Percentiles rank a stretch among this genome's conserved stretches.
phyloP scores from a whole-genome alignment of 306 rosid species.

The Vigna reflexopilosa region DNA sequence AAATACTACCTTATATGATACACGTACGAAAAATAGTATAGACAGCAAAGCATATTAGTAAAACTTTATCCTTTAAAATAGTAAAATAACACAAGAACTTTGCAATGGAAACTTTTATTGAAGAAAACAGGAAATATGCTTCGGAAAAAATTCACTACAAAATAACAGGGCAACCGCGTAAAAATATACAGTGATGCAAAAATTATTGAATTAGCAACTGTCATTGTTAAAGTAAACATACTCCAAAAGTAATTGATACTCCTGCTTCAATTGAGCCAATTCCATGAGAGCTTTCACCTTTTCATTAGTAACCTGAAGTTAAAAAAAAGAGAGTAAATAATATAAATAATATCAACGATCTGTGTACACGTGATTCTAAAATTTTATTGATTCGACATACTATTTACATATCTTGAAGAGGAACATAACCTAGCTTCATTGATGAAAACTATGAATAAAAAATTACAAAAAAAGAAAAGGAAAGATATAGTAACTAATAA shows the following conservation, averaged over 20 bases:
- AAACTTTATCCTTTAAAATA: constrained; percentile 40
- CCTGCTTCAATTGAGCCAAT: constrained; percentile 85
- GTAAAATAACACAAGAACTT: constrained; percentile 32
- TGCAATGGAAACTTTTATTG: constrained; percentile 4
- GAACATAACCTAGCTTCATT: constrained; percentile 29
- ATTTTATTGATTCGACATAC: constrained; percentile 27
- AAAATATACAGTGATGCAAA: constrained; percentile 24
- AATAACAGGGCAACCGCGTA: constrained; percentile 26
- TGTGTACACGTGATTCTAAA: constrained; percentile 17
- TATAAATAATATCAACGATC: constrained; percentile 26
- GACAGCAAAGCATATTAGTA: constrained; percentile 11
- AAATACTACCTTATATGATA: constrained; percentile 5
- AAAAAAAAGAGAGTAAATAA: background rate
- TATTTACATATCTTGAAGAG: constrained; percentile 34
- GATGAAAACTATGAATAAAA: constrained; percentile 12
- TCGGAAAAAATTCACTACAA: constrained; percentile 1
- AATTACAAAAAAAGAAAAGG: constrained; percentile 11
- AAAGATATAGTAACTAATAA: constrained; percentile 25
- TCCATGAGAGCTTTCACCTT: constrained; percentile 94
- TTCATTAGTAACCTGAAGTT: constrained; percentile 89
- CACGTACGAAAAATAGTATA: background rate
- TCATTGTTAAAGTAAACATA: constrained; percentile 53
- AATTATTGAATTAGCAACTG: constrained; percentile 29
- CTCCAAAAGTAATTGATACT: constrained; percentile 77
- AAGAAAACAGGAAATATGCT: constrained; percentile 32